Base-by-base conservation (phyloP, 805 yeast genomes). In the Tetrapisispora pingtungensis region DNA sequence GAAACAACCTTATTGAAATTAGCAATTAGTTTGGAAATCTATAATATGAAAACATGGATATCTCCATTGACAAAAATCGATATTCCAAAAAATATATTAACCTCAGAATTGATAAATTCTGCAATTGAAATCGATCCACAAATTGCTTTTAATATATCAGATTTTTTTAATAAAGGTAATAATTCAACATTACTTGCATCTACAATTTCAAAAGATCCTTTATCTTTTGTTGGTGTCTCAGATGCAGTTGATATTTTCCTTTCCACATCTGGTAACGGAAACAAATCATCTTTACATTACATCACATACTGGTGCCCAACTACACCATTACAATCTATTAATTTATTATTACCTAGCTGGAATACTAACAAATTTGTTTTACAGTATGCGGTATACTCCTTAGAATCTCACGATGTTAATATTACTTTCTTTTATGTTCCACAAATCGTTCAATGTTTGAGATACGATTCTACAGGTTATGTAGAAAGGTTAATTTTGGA, bases 401-500 rank as follows among this genome's bases (percentile, higher is more conserved):
- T 93, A 50, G 96, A 88, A 61, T 73, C 79, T 18, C 95, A 86
- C 56, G 95, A 87, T 56, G 87, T 86, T 32, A 83, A 84, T 54
- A 67, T 83, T 49, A 86, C 96, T 0, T 93, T 94, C 68, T 93
- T 94, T 62, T 93, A 94, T 58, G 97, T 93, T 43, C 99, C 99
- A 2, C 98, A 93, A 62, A 87, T 93, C 63, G 98, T 93, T 18
- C 99, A 93, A 66, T 75, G 86, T 50, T 71, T 93, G 53, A 75
- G 97, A 50, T 81, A 81, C 60, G 98, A 93, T 60, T 64, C 65
- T 10, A 69, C 76, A 37, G 97, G 97, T 0, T 89, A 87, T 55
- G 94, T 90, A 37, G 87, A 85, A 54, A 74, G 87, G 53, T 86
- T 84, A 59, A 88, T 93, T 50, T 67, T 90, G 45, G 97, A 93